phyloP scores from a whole-genome alignment of 257 asterid species.

The Salvia miltiorrhiza region DNA sequence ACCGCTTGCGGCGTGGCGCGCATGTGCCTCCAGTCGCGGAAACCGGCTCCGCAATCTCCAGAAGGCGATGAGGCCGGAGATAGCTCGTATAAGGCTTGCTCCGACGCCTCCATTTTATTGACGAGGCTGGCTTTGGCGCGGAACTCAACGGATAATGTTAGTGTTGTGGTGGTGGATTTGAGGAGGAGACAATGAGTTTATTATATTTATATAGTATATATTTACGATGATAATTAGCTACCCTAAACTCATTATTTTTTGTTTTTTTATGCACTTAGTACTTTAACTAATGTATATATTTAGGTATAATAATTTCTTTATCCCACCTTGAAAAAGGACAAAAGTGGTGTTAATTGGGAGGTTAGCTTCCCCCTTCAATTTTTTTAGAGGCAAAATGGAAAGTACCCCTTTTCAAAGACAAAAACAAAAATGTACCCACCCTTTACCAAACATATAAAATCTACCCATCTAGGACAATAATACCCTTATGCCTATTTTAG shows the following conservation, averaged over 20 bases:
- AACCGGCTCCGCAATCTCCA: slow-evolving; percentile 9
- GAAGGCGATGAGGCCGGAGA: slow-evolving; percentile 20
- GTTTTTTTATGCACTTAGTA: background rate
- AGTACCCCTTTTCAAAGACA: too few species aligned
- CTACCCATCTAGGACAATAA: too few species aligned
- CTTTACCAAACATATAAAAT: too few species aligned
- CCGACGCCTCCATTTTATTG: slow-evolving; percentile 76
- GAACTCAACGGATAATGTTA: slow-evolving; percentile 65
- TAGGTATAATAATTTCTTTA: background rate
- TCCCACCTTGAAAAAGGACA: background rate
- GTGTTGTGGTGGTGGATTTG: slow-evolving; percentile 84
- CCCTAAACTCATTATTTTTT: background rate
- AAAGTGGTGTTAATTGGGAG: background rate
- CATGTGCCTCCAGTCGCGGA: slow-evolving; percentile 59
- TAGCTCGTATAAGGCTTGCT: slow-evolving; percentile 64
- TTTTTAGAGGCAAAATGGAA: too few species aligned
- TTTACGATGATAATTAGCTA: background rate
- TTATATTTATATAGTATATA: background rate
- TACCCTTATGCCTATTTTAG: too few species aligned
- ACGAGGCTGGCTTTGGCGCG: slow-evolving; percentile 83
- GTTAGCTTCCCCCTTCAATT: background rate
- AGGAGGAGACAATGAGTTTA: slow-evolving; percentile 24
- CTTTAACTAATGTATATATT: background rate
- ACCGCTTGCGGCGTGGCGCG: slow-evolving; percentile 91
- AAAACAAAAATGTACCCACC: too few species aligned